A percentile compares a stretch with the other conserved stretches of the same genome.
These are phyloP conservation scores for Casuarina glauca DNA, from an alignment of 306 rosid genomes.

Conservation along the genomic window DNA sequence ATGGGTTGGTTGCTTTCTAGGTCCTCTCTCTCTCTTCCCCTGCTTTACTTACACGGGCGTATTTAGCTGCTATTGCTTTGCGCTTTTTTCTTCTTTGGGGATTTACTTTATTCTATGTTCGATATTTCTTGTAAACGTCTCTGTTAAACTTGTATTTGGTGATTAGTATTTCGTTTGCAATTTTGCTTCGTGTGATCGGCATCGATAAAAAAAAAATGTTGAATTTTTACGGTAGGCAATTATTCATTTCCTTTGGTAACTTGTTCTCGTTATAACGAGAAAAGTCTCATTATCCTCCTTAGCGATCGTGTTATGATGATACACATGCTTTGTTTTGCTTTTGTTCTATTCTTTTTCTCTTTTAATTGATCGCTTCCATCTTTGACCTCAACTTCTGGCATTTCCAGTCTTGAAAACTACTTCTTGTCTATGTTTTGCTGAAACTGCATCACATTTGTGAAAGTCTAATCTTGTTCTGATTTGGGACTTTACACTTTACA, in stretches of 20 bases:
- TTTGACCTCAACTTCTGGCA: conserved; percentile 8
- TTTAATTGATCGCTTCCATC: conserved; percentile 2
- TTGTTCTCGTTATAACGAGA: not conserved
- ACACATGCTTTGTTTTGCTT: conserved; percentile 12
- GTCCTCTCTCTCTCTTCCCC: conserved; percentile 10
- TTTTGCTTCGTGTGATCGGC: conserved; percentile 15
- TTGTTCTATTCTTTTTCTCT: conserved; percentile 4
- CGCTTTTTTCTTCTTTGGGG: not conserved
- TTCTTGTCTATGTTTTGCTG: conserved; percentile 9
- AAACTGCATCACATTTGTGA: conserved; percentile 15
- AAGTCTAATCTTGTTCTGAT: conserved; percentile 10
- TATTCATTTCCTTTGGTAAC: conserved; percentile 6
- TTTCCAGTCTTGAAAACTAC: not conserved
- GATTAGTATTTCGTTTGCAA: not conserved
- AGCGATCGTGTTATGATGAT: conserved; percentile 24
- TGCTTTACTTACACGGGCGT: not conserved
- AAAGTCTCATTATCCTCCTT: conserved; percentile 12
- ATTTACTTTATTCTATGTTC: conserved; percentile 10
- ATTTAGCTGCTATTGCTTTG: conserved; percentile 4
- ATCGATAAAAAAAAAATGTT: conserved; percentile 19
- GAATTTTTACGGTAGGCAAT: conserved; percentile 12
- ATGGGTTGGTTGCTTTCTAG: conserved; percentile 38
- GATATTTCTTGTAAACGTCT: conserved; percentile 7
- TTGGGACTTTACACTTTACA: conserved; percentile 14
- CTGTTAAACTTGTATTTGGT: conserved; percentile 4